Evolutionary conservation across 345 rosid species (phyloP).

Genomic region (Combretum micranthum): DNA sequence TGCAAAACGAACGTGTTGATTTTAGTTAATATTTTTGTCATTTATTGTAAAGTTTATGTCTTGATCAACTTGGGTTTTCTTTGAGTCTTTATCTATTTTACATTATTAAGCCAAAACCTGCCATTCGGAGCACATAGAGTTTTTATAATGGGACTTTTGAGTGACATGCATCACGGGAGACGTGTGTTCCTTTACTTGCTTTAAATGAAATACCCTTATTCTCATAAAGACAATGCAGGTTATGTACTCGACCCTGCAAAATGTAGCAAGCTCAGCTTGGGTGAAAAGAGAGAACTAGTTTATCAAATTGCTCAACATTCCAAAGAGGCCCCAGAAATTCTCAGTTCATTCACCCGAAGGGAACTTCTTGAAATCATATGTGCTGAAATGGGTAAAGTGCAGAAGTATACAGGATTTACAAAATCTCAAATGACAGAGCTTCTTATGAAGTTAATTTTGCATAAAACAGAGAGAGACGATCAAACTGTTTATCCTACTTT

Average conservation of each 20-base stretch:
- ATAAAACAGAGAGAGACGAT: slow-evolving; percentile 21
- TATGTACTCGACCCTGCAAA: slow-evolving; percentile 43
- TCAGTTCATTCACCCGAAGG: slow-evolving; percentile 63
- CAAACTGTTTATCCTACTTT: not conserved
- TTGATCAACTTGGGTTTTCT: no score
- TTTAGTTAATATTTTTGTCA: not conserved
- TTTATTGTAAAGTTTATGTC: not conserved
- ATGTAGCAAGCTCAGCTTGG: slow-evolving; percentile 49
- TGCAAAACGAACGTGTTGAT: no score
- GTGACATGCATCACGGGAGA: no score
- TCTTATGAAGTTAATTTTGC: slow-evolving; percentile 53
- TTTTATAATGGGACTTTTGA: no score
- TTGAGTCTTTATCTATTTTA: no score
- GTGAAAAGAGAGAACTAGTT: slow-evolving; percentile 63
- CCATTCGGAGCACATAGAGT: no score
- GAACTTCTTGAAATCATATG: slow-evolving; percentile 79
- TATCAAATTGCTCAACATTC: slow-evolving; percentile 49
- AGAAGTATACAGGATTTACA: slow-evolving; percentile 65
- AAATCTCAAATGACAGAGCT: slow-evolving; percentile 70
- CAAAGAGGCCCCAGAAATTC: slow-evolving; percentile 51
- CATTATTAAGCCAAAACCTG: no score
- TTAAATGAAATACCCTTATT: no score
- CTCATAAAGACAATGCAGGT: slow-evolving; percentile 2
- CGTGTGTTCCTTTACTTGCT: no score
- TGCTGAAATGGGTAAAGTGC: slow-evolving; percentile 79